phyloP scores from a whole-genome alignment of 352 stramenopile genomes.

The Phytopythium vexans region DNA sequence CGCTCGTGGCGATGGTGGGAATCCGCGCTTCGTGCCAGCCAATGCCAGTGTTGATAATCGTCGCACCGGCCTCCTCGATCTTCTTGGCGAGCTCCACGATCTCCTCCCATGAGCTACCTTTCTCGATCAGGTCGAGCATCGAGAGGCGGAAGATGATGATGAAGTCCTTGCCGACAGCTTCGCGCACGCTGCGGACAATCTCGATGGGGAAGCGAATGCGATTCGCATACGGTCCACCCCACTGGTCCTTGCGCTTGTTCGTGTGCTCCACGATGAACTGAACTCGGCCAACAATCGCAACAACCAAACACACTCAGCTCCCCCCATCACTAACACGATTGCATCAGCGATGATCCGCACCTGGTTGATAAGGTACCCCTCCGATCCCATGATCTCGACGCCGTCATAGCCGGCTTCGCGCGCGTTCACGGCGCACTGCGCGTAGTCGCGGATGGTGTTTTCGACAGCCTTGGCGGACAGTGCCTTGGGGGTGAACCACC shows the following conservation, averaged over 20 bases:
- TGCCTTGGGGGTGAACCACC: conserved; percentile 87
- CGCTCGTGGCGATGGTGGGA: conserved; percentile 96
- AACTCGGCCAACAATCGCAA: too few relatives aligned
- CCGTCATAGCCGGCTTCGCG: conserved; percentile 95
- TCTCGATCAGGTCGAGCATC: conserved; percentile 96
- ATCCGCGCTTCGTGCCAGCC: conserved; percentile 97
- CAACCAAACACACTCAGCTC: too few relatives aligned
- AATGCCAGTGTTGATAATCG: conserved; percentile 98
- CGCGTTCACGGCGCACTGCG: conserved; percentile 77
- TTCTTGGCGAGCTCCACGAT: conserved; percentile 89
- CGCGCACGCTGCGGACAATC: conserved; percentile 90
- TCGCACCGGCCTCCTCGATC: conserved; percentile 92
- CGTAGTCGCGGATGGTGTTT: conserved; percentile 93
- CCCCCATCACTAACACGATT: neutral
- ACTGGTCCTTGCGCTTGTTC: conserved; percentile 95
- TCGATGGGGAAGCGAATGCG: conserved; percentile 93
- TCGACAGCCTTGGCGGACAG: conserved; percentile 83
- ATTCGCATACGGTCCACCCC: conserved; percentile 93
- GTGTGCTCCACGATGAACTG: conserved; percentile 95
- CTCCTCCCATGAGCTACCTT: conserved; percentile 80
- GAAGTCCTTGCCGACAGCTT: conserved; percentile 92
- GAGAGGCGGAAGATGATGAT: conserved; percentile 98
- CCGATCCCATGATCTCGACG: conserved; percentile 98
- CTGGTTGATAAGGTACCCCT: conserved; percentile 97
- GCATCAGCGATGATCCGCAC: neutral